Base-by-base conservation (phyloP, 331 rosid genomes). In the Arachis monticola region DNA sequence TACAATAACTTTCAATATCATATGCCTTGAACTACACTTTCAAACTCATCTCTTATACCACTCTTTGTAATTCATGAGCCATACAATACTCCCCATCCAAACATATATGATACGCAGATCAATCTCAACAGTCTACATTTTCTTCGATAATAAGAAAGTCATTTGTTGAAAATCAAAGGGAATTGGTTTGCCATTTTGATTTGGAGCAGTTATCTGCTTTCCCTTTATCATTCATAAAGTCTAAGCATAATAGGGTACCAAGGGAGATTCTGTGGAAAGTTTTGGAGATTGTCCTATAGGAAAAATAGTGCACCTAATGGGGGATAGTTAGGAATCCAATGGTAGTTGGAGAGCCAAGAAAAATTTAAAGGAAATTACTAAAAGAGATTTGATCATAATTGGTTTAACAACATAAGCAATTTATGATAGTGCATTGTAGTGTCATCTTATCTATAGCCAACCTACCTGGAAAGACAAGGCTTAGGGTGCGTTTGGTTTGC, bases 101-200 rank as follows among this genome's bases (percentile, higher is more conserved):
- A 66, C 6, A 0, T 8, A 8, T 5, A 10, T 10, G 45, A 46
- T 10, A 31, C 11, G 56, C 70, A 45, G 57, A 66, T 46, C 70
- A 45, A 10, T 66, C 14, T 66, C 56, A 45, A 46, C 27, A 5
- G 42, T 14, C 57, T 66, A 46, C 44, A 8, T 10, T 60, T 60
- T 35, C 64, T 11, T 59, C 41, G 41, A 46, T 46, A 46, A 59
- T 30, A 8, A 30, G 9, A 59, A 35, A 22, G n/a, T 51, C 63
- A 74, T 10, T 51, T 44, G 61, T 22, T 38, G 70, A 73, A 14
- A 38, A 32, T 48, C 40, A 14, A 53, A 35, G 40, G 61, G 69
- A 61, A 32, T 47, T 5, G 35, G 2, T 60, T 38, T 13, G 69
- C 35, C 10, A 32, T 9, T n/a, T 35, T 12, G 47, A 40, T 48